Evolutionary conservation across 1,284 basidiomycete species (phyloP).

Genomic region (Cutaneotrichosporon cutaneum): DNA sequence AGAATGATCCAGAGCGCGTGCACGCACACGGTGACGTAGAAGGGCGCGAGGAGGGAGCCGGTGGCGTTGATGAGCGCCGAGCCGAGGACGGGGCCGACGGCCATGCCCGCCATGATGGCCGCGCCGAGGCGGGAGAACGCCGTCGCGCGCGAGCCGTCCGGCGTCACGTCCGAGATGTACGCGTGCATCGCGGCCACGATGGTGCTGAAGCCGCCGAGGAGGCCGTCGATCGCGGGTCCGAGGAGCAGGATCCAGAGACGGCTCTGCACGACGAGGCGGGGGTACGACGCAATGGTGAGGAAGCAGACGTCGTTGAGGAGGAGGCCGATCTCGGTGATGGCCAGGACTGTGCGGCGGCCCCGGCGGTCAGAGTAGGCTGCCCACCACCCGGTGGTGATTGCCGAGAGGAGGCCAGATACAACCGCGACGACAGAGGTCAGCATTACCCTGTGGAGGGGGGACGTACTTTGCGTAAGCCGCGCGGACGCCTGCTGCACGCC

Average conservation of each 20-base stretch:
- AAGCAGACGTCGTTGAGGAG: conserved; percentile 75
- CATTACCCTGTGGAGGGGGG: not conserved
- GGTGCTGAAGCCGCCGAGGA: conserved; percentile 81
- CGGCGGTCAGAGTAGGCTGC: conserved; percentile 73
- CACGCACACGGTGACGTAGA: conserved; percentile 61
- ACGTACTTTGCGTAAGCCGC: conserved; percentile 63
- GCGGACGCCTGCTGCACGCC: conserved; percentile 70
- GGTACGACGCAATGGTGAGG: conserved; percentile 71
- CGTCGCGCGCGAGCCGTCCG: conserved; percentile 73
- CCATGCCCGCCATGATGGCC: conserved; percentile 61
- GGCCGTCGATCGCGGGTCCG: conserved; percentile 76
- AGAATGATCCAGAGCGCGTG: conserved; percentile 58
- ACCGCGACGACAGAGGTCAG: conserved; percentile 61
- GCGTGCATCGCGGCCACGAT: conserved; percentile 74
- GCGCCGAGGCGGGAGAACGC: conserved; percentile 73
- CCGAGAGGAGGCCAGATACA: conserved; percentile 75
- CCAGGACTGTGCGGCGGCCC: conserved; percentile 73
- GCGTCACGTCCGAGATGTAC: conserved; percentile 79
- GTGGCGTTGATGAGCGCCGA: conserved; percentile 66
- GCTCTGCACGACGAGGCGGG: conserved; percentile 60
- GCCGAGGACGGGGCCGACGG: conserved; percentile 69
- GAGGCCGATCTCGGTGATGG: conserved; percentile 67
- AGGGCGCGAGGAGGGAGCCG: conserved; percentile 64
- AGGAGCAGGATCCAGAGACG: conserved; percentile 72
- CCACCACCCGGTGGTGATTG: conserved; percentile 85